Conservation (phyloP, 2,329 filamentous ascomycete genomes). For the Metarhizium guizhouense region DNA sequence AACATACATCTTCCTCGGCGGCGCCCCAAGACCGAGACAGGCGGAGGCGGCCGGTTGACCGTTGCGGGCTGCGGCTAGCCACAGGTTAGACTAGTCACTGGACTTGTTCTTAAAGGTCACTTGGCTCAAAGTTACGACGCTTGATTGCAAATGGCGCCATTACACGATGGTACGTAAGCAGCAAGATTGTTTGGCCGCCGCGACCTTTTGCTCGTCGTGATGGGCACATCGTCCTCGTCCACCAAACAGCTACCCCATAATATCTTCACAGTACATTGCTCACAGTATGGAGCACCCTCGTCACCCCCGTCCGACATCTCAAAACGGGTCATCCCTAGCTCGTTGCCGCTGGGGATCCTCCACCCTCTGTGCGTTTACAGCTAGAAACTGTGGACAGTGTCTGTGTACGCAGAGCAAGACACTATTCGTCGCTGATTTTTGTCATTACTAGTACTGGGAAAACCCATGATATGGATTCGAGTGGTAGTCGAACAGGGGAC, state of each 20-base stretch:
- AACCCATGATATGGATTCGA: too few species aligned
- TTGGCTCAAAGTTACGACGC: not conserved
- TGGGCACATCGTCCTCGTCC: too few species aligned
- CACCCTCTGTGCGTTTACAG: not conserved
- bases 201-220: not conserved
- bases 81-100: slow-evolving; percentile 1
- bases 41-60: not conserved
- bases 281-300: not conserved
- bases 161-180: not conserved
- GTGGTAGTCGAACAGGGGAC: too few species aligned
- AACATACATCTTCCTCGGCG: not conserved
- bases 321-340: not conserved
- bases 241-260: too few species aligned
- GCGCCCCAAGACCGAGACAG: not conserved
- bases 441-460: too few species aligned
- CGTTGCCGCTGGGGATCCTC: not conserved
- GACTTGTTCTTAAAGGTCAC: not conserved
- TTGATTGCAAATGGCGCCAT: not conserved
- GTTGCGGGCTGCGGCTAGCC: not conserved
- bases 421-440: too few species aligned
- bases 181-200: not conserved
- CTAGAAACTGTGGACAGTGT: not conserved
- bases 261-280: too few species aligned
- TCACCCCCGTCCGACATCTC: not conserved
- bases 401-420: too few species aligned